phyloP scores from a whole-genome alignment of 352 stramenopile species.

The Phytopythium boreale region DNA sequence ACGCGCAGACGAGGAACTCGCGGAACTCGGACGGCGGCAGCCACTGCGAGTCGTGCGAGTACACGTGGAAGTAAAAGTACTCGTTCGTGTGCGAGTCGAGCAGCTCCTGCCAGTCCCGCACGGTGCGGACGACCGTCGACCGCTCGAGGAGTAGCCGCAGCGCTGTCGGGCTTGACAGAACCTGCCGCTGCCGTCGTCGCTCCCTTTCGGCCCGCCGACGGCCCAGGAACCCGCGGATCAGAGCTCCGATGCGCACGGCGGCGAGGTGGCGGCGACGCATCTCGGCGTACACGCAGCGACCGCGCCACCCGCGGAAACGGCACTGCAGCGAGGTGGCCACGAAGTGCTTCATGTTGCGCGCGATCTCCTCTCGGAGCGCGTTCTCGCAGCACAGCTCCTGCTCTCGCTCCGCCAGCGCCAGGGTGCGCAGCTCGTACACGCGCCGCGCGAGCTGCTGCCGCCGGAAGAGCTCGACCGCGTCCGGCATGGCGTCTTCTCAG shows the following conservation, averaged over 20 bases:
- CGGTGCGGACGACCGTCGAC: slow-evolving; percentile 53
- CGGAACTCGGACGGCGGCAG: slow-evolving; percentile 55
- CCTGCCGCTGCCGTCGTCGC: slow-evolving; percentile 44
- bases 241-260: slow-evolving; percentile 50
- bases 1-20: slow-evolving; percentile 64
- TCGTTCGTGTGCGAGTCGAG: slow-evolving; percentile 81
- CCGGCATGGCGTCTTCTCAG: slow-evolving; percentile 25
- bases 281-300: slow-evolving; percentile 28
- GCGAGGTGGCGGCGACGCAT: slow-evolving; percentile 38
- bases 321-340: slow-evolving; percentile 70
- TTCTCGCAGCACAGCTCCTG: slow-evolving; percentile 50
- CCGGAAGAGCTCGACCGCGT: slow-evolving; percentile 44
- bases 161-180: slow-evolving; percentile 62
- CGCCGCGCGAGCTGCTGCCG: slow-evolving; percentile 45
- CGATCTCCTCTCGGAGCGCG: slow-evolving; percentile 67
- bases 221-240: slow-evolving; percentile 56
- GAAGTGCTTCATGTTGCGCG: slow-evolving; percentile 69
- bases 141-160: slow-evolving; percentile 67
- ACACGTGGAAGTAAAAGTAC: slow-evolving; percentile 85
- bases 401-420: slow-evolving; percentile 38
- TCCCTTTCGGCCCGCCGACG: slow-evolving; percentile 39
- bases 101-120: slow-evolving; percentile 76
- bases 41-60: slow-evolving; percentile 80
- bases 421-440: slow-evolving; percentile 55
- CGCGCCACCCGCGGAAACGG: slow-evolving; percentile 59